These are phyloP conservation scores for Amborella trichopoda DNA, from an alignment of 164 flowering plant species.

Conservation along the genomic window DNA sequence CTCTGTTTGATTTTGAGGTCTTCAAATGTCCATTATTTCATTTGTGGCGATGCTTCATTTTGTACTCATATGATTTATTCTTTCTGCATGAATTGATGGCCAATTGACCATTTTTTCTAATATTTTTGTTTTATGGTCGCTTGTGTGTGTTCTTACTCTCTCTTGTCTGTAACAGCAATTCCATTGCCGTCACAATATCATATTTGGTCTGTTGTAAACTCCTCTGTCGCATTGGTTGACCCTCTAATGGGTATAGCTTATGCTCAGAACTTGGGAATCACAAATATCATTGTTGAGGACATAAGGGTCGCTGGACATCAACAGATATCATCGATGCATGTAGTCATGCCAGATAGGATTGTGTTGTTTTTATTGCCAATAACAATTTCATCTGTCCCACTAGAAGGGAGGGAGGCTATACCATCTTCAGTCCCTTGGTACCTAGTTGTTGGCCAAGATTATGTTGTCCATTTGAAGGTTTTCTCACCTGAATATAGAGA, in stretches of 20 bases:
- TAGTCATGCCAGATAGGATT: slow-evolving; percentile 63
- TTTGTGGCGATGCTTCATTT: too few species aligned
- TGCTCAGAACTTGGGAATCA: slow-evolving; percentile 50
- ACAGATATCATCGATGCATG: slow-evolving; percentile 74
- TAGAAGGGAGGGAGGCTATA: slow-evolving; percentile 37
- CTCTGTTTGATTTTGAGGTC: too few species aligned
- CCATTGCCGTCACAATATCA: slow-evolving; percentile 72
- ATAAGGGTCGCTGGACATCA: slow-evolving; percentile 71
- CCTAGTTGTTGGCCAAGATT: slow-evolving; percentile 48
- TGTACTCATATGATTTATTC: too few species aligned
- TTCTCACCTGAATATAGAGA: slow-evolving; percentile 44
- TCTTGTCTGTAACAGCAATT: slow-evolving; percentile 24
- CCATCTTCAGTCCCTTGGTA: slow-evolving; percentile 55
- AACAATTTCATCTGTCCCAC: slow-evolving; percentile 31
- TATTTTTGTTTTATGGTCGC: not conserved
- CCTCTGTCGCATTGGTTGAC: slow-evolving; percentile 71
- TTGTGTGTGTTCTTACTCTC: not conserved
- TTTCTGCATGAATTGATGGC: too few species aligned
- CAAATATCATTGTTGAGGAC: slow-evolving; percentile 68
- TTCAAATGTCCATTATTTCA: too few species aligned
- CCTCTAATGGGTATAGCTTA: slow-evolving; percentile 36
- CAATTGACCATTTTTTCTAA: not conserved
- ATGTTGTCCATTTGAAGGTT: slow-evolving; percentile 61
- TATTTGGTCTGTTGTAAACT: slow-evolving; percentile 55
- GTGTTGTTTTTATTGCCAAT: slow-evolving; percentile 47